A percentile compares a stretch with the other conserved stretches of the same genome.
phyloP scores from a whole-genome alignment of 345 rosid genomes.

The Punica granatum region DNA sequence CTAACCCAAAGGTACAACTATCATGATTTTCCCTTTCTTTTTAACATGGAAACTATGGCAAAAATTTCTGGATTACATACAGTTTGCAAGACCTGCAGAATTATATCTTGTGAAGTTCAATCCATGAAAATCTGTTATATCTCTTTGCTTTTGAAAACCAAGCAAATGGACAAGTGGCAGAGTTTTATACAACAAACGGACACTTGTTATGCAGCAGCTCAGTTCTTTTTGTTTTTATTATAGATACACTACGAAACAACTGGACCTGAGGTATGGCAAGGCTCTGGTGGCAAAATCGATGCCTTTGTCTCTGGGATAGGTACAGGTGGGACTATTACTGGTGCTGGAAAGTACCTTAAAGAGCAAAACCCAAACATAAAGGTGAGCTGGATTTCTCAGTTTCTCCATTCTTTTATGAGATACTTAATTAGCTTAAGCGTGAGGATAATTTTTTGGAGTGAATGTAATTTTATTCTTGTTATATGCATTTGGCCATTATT shows the following conservation, averaged over 20 bases:
- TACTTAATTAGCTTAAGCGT: not conserved
- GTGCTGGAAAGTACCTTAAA: constrained; percentile 76
- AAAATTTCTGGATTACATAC: not conserved
- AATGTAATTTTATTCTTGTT: not conserved
- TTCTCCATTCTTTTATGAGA: not conserved
- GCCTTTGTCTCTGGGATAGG: constrained; percentile 90
- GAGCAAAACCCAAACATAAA: constrained; percentile 68
- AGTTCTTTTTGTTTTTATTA: constrained; percentile 2
- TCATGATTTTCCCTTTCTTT: not conserved
- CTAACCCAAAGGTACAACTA: constrained; percentile 73
- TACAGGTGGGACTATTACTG: constrained; percentile 92
- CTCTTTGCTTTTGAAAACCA: not conserved
- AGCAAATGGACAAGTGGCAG: too few species aligned
- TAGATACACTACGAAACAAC: constrained; percentile 89
- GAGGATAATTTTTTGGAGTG: not conserved
- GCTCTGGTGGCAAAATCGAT: constrained; percentile 70
- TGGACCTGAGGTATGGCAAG: constrained; percentile 93
- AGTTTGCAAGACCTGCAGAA: not conserved
- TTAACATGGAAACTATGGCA: not conserved
- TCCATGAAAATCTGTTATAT: not conserved
- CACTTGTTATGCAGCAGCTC: not conserved
- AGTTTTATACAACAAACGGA: not conserved
- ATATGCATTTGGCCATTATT: not conserved
- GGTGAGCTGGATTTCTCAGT: constrained; percentile 26
- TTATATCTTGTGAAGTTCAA: too few species aligned